Base-by-base conservation (phyloP, 139 green algal species). In the Chlorella sp. region DNA sequence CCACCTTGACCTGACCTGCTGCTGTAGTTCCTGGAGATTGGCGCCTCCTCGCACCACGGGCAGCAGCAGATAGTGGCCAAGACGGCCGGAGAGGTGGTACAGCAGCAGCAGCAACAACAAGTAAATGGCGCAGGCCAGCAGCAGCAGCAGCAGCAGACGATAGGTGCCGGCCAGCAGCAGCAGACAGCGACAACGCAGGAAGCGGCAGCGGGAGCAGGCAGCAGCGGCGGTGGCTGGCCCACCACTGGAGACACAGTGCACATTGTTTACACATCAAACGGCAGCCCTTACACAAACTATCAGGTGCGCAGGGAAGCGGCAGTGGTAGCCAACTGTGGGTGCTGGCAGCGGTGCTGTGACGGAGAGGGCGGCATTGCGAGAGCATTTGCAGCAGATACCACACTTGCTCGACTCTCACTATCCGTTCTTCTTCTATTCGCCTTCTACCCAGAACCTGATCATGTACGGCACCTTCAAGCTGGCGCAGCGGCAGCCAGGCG, bases 381-480 rank as follows among this genome's bases (percentile, higher is more conserved):
- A n/a, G n/a, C n/a, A n/a, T n/a, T n/a, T n/a, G n/a, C n/a, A n/a
- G n/a, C n/a, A n/a, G n/a, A n/a, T n/a, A n/a, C n/a, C n/a, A n/a
- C n/a, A n/a, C n/a, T n/a, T n/a, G n/a, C n/a, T n/a, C n/a, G 44
- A 11, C 44, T 55, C 44, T 23, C 21, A 6, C 60, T 11, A 30
- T 30, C 20, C 60, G 13, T 38, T 28, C 26, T 36, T 1, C 26
- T 28, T 28, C 63, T 73, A 32, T 1, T 3, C 85, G n/a, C 62
- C 63, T 28, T 15, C 34, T 2, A 32, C 17, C 25, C 76, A 82
- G 76, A 82, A 82, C 60, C 76, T 82, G 17, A 79, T 90, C 73
- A 93, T 94, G 91, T 95, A 98, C 75, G 91, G 89, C 5, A 98
- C 94, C 0, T 98, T 95, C 85, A 90, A 95, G 82, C 80, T 94